A percentile compares a stretch with the other conserved stretches of the same genome.
phyloP scores from a whole-genome alignment of 345 rosid genomes.

The Microthlaspi erraticum region DNA sequence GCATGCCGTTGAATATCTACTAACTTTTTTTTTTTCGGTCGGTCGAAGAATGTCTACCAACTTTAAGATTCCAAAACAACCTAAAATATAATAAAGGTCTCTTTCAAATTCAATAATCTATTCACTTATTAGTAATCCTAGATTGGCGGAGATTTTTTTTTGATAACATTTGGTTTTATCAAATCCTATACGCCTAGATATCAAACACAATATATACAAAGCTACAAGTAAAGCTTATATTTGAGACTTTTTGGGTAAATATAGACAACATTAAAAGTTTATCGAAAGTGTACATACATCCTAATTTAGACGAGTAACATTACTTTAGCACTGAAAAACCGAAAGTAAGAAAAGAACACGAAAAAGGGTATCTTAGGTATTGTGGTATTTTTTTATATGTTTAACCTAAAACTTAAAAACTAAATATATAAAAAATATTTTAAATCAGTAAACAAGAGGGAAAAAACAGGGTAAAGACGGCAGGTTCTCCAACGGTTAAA shows the following conservation, averaged over 20 bases:
- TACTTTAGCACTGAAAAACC: slow-evolving; percentile 13
- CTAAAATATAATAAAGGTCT: not conserved
- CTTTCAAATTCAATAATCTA: slow-evolving; percentile 18
- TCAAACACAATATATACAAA: not conserved
- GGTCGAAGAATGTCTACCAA: slow-evolving; percentile 20
- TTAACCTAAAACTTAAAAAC: not conserved
- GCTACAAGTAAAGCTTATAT: too few species aligned
- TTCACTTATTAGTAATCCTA: slow-evolving; percentile 10
- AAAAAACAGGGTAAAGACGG: not conserved
- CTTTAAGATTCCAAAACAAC: slow-evolving; percentile 22
- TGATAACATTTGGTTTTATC: not conserved
- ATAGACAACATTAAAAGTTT: not conserved
- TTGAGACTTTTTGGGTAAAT: not conserved
- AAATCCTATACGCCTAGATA: not conserved
- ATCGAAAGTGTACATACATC: not conserved
- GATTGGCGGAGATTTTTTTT: not conserved
- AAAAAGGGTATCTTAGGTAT: slow-evolving; percentile 11
- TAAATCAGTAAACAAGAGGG: not conserved
- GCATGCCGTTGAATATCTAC: slow-evolving; percentile 33
- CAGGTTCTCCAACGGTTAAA: slow-evolving; percentile 33
- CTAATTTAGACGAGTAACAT: slow-evolving; percentile 21
- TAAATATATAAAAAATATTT: not conserved
- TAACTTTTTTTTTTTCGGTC: not conserved
- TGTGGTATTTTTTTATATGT: not conserved
- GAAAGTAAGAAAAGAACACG: slow-evolving; percentile 29